Percentiles rank a stretch among this genome's conserved stretches.
Conservation (phyloP, 768 basidiomycete genomes). For the Pilatotrama ljubarskyi region DNA sequence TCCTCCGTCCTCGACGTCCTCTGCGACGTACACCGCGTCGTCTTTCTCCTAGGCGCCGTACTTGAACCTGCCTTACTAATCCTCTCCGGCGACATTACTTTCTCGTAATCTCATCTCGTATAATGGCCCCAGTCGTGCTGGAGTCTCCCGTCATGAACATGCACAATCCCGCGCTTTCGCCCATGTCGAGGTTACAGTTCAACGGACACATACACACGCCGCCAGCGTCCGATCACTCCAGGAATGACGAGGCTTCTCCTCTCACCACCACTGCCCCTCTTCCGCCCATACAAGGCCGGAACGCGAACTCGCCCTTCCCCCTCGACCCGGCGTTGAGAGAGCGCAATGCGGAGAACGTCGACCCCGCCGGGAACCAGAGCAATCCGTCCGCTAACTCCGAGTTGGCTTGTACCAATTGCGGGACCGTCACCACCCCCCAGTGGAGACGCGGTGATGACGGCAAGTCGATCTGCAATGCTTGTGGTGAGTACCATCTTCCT, state of each 20-base stretch:
- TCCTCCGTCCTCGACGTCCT: neutral
- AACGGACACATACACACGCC: slow-evolving; percentile 36
- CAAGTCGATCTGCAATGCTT: slow-evolving; percentile 86
- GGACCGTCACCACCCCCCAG: slow-evolving; percentile 74
- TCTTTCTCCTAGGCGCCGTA: neutral
- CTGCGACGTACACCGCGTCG: slow-evolving; percentile 1
- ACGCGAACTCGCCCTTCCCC: slow-evolving; percentile 29
- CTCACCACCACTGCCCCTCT: slow-evolving; percentile 24
- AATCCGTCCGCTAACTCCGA: slow-evolving; percentile 15
- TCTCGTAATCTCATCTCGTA: slow-evolving; percentile 15
- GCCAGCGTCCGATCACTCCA: slow-evolving; percentile 31
- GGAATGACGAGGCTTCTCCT: slow-evolving; percentile 28
- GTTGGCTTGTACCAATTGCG: slow-evolving; percentile 65
- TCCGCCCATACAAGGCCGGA: slow-evolving; percentile 38
- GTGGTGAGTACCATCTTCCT: slow-evolving; percentile 63
- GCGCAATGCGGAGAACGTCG: slow-evolving; percentile 26
- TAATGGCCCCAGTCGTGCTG: slow-evolving; percentile 60
- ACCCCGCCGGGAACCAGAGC: slow-evolving; percentile 23
- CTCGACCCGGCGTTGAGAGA: slow-evolving; percentile 29
- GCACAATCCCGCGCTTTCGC: slow-evolving; percentile 43
- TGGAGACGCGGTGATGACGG: slow-evolving; percentile 84
- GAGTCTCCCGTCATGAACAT: slow-evolving; percentile 54
- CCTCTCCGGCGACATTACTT: slow-evolving; percentile 12
- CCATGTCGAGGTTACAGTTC: slow-evolving; percentile 48
- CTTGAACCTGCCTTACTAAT: slow-evolving; percentile 14